Percentiles rank a stretch among this genome's conserved stretches.
These are phyloP conservation scores for Diplocarpon rosae DNA, from an alignment of 2,329 filamentous ascomycete species.

Conservation along the genomic window DNA sequence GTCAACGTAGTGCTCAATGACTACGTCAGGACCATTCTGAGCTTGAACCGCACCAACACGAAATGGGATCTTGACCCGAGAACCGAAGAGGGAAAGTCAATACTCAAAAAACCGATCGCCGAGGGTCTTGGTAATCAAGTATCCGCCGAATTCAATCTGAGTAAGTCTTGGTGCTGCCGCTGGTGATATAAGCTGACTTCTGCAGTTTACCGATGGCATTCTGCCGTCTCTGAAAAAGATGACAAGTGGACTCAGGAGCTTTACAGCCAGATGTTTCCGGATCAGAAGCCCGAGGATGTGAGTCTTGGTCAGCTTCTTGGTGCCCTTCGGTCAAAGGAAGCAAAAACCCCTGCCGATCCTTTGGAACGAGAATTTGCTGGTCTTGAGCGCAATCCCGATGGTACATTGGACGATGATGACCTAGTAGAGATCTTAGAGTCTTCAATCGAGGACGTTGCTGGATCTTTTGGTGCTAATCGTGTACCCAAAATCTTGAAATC, in stretches of 20 bases:
- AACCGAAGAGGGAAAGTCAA: slow-evolving; percentile 46
- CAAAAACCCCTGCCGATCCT: slow-evolving; percentile 52
- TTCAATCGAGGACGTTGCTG: slow-evolving; percentile 66
- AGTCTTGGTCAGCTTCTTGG: slow-evolving; percentile 48
- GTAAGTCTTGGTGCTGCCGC: slow-evolving; percentile 6
- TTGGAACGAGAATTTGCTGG: slow-evolving; percentile 55
- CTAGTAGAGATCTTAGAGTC: slow-evolving; percentile 58
- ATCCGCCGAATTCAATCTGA: slow-evolving; percentile 80
- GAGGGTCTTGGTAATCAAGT: slow-evolving; percentile 72
- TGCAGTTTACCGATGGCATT: slow-evolving; percentile 70
- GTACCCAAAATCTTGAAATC: slow-evolving; percentile 64
- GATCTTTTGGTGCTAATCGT: slow-evolving; percentile 59
- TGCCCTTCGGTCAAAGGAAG: slow-evolving; percentile 53
- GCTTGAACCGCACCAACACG: slow-evolving; percentile 22
- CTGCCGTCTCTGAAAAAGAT: slow-evolving; percentile 62
- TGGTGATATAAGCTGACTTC: slow-evolving; percentile 2
- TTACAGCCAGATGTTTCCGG: slow-evolving; percentile 49
- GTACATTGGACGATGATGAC: slow-evolving; percentile 64
- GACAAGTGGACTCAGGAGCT: slow-evolving; percentile 70
- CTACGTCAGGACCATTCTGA: slow-evolving; percentile 58
- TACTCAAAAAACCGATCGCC: slow-evolving; percentile 43
- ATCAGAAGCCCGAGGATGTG: slow-evolving; percentile 40
- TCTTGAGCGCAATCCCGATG: slow-evolving; percentile 52
- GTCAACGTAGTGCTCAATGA: slow-evolving; percentile 70
- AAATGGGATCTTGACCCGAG: slow-evolving; percentile 64